A percentile compares a stretch with the other conserved stretches of the same genome.
These are phyloP conservation scores for Plasmodium cynomolgi DNA, from an alignment of 169 alveolate species.

Conservation along the genomic window DNA sequence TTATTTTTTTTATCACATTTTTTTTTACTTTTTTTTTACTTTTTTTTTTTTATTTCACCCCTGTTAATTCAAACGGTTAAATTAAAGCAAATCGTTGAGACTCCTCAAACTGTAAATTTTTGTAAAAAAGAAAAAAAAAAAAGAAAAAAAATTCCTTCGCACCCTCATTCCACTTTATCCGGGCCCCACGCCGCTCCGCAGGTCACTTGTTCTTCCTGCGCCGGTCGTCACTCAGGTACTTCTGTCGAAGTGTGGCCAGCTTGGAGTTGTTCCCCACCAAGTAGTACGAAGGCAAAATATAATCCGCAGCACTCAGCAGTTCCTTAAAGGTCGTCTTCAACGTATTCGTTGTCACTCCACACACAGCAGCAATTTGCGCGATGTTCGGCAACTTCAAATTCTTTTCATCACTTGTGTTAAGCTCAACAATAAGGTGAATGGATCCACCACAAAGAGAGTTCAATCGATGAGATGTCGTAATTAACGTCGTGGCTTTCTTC, in stretches of 20 bases:
- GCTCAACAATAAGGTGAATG: slow-evolving; percentile 81
- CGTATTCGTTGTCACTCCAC: slow-evolving; percentile 82
- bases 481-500: slow-evolving; percentile 81
- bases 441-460: slow-evolving; percentile 89
- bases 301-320: slow-evolving; percentile 72
- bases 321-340: slow-evolving; percentile 81
- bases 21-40: too few relatives aligned
- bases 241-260: slow-evolving; percentile 3
- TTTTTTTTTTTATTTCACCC: too few relatives aligned
- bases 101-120: neutral
- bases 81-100: neutral
- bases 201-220: neutral
- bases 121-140: too few relatives aligned
- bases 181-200: too few relatives aligned
- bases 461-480: slow-evolving; percentile 86
- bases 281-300: slow-evolving; percentile 76
- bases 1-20: too few relatives aligned
- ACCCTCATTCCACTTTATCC: too few relatives aligned
- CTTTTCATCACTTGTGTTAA: slow-evolving; percentile 40
- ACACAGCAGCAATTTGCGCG: slow-evolving; percentile 78
- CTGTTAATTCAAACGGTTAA: neutral
- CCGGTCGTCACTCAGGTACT: slow-evolving; percentile 26
- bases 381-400: slow-evolving; percentile 47
- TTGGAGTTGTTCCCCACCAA: slow-evolving; percentile 1
- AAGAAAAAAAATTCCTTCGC: too few relatives aligned